Conservation (phyloP, 1,284 basidiomycete species). For the Ustilago tritici region DNA sequence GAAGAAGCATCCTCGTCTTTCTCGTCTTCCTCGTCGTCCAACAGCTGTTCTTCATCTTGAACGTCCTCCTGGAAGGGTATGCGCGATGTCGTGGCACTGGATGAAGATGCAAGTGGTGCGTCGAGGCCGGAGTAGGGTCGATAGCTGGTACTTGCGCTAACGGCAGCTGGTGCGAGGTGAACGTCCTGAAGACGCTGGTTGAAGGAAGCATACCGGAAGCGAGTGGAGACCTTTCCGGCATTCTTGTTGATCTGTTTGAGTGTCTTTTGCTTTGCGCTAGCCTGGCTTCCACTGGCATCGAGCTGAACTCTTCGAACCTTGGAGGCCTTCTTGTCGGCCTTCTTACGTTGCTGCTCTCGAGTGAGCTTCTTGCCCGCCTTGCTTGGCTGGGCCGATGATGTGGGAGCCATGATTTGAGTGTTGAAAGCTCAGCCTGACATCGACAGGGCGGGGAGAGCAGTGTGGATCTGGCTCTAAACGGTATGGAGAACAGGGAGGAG, state of each 20-base stretch:
- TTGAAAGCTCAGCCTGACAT: constrained; percentile 5
- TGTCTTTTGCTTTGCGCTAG: constrained; percentile 46
- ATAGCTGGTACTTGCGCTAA: constrained; percentile 48
- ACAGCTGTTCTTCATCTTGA: constrained; percentile 8
- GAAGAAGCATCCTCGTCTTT: constrained; percentile 44
- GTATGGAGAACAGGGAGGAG: background rate
- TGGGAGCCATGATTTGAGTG: constrained; percentile 18
- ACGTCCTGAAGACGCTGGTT: constrained; percentile 66
- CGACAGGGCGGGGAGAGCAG: background rate
- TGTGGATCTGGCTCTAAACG: background rate
- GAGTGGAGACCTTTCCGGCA: constrained; percentile 43
- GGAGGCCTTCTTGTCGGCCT: constrained; percentile 46
- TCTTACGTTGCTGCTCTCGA: constrained; percentile 44
- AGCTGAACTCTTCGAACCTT: constrained; percentile 47
- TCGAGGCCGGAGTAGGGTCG: constrained; percentile 60
- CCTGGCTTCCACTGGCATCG: constrained; percentile 44
- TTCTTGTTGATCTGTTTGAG: constrained; percentile 55
- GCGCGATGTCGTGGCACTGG: constrained; percentile 22
- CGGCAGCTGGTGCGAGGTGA: constrained; percentile 57
- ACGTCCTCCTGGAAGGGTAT: constrained; percentile 11
- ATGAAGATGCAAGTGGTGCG: constrained; percentile 33
- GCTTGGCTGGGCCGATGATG: constrained; percentile 28
- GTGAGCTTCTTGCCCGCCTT: constrained; percentile 48
- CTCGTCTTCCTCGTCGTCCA: constrained; percentile 22
- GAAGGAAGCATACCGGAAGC: constrained; percentile 67